Evolutionary conservation across 352 stramenopile species (phyloP), one percentile per base, ranked within the genome.

Genomic region (Phytophthora melonis): DNA sequence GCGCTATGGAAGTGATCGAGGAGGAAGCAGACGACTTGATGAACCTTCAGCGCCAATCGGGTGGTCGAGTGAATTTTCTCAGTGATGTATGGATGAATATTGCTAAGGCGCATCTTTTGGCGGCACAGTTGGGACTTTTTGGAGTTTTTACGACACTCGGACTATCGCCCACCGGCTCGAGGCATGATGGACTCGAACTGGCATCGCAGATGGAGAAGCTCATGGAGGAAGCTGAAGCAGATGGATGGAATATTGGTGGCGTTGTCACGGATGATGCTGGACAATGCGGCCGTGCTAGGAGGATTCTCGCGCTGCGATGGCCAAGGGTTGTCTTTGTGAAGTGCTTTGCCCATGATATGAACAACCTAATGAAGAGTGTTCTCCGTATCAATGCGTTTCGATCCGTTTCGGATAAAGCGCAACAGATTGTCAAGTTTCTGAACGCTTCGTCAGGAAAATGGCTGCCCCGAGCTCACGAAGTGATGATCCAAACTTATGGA

Each of bases 311-410:
- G 6, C 39, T 69, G 16, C 41, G 68, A 5, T 41, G 34, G 34
- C 34, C 34, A 41, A 41, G 34, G 34, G 34, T 41, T 41, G 10
- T 41, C 34, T 41, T 71, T 21, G 49, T 71, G 36, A 60, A 59
- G 23, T 70, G 64, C 19, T 63, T 71, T 34, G 55, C 64, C 30
- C 68, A 75, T 50, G 68, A 66, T n/a, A 59, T 66, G 23, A 70
- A 75, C 32, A 75, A 75, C 39, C 34, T 75, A 5, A 50, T 75
- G n/a, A 75, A 69, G 30, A 53, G 32, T n/a, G 36, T 75, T n/a
- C 39, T 70, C 0, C 39, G 41, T 11, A 62, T 59, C 5, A 18
- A 60, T 16, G 34, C 56, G 50, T 19, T 62, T 62, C 30, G 34
- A 41, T 41, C 34, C 34, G 34, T 41, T 41, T 41, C 23, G 43